These are phyloP conservation scores for Phytophthora brassicae DNA, from an alignment of 352 stramenopile species.

Conservation along the genomic window DNA sequence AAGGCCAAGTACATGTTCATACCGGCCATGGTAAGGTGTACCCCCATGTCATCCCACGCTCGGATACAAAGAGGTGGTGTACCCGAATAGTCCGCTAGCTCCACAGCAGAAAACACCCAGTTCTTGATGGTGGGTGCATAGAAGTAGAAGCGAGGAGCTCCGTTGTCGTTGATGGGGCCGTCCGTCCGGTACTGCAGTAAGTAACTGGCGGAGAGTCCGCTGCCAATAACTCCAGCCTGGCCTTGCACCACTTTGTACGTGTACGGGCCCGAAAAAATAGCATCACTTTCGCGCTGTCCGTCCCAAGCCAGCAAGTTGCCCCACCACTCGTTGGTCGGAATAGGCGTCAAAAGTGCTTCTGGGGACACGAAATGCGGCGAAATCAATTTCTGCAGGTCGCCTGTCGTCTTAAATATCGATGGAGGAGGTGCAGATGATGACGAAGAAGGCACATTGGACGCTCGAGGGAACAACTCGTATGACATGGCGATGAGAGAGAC, in stretches of 20 bases:
- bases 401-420: slow-evolving; percentile 46
- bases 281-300: slow-evolving; percentile 59
- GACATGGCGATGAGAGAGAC: slow-evolving; percentile 22
- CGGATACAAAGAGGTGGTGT: slow-evolving; percentile 46
- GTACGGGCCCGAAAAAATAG: slow-evolving; percentile 74
- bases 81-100: slow-evolving; percentile 30
- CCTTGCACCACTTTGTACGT: slow-evolving; percentile 54
- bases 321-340: slow-evolving; percentile 87
- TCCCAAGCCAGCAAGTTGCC: slow-evolving; percentile 78
- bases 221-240: slow-evolving; percentile 35
- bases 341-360: slow-evolving; percentile 28
- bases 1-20: slow-evolving; percentile 66
- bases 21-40: slow-evolving; percentile 45
- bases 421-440: slow-evolving; percentile 28
- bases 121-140: slow-evolving; percentile 78
- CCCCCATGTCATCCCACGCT: slow-evolving; percentile 76
- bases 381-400: slow-evolving; percentile 54
- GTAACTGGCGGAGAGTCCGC: slow-evolving; percentile 66
- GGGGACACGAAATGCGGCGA: slow-evolving; percentile 44
- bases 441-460: neutral
- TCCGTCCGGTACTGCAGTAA: slow-evolving; percentile 73
- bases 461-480: slow-evolving; percentile 19
- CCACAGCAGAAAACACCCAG: slow-evolving; percentile 63
- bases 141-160: slow-evolving; percentile 84
- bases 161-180: slow-evolving; percentile 75